phyloP scores from a whole-genome alignment of 371 early-diverging fungal genomes.

The Sporodiniella umbellata region DNA sequence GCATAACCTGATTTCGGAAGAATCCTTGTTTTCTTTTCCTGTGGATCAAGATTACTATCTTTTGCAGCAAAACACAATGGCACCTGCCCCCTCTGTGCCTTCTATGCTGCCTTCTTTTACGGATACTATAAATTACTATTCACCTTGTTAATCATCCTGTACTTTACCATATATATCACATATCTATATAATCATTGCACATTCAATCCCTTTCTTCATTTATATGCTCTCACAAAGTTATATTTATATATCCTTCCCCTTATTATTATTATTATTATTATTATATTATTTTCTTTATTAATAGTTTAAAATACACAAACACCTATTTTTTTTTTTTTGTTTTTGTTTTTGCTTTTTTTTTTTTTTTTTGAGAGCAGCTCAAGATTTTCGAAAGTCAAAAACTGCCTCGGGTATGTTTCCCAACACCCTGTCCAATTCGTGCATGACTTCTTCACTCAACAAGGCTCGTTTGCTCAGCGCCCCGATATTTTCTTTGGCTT shows the following conservation, averaged over 20 bases:
- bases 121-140: constrained; percentile 1
- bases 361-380: no score
- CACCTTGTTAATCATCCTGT: no score
- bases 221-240: no score
- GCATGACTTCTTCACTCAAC: constrained; percentile 68
- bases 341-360: background rate
- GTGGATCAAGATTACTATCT: constrained; percentile 1
- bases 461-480: constrained; percentile 55
- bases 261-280: background rate
- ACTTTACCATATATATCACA: no score
- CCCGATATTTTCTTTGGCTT: constrained; percentile 75
- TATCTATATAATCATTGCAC: no score
- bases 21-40: background rate
- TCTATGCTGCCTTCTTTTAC: constrained; percentile 20
- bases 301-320: background rate
- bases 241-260: background rate
- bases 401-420: constrained; percentile 68
- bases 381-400: constrained; percentile 62
- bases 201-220: background rate
- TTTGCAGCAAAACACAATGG: background rate
- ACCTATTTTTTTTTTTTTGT: no score
- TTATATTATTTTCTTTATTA: background rate
- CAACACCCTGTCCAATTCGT: constrained; percentile 61
- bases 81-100: constrained; percentile 17
- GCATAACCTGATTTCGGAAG: background rate